These are phyloP conservation scores for Posidonia australis DNA, from an alignment of 106 monocot genomes.

Conservation along the genomic window DNA sequence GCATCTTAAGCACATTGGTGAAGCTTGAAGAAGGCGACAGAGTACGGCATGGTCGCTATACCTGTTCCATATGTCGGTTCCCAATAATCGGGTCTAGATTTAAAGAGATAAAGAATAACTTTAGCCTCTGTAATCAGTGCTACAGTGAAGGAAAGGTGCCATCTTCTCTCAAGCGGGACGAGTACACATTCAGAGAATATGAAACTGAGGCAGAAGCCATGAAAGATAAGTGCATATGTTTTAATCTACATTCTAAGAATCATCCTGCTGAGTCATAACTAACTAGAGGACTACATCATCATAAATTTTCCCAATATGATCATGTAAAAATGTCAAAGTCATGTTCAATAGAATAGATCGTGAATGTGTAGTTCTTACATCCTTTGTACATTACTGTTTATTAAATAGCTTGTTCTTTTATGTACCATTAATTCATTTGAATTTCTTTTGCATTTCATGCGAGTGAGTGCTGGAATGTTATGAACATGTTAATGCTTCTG, in stretches of 20 bases:
- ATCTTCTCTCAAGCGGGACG: slow-evolving; percentile 69
- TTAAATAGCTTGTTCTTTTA: background rate
- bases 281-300: background rate
- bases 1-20: slow-evolving; percentile 70
- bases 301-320: background rate
- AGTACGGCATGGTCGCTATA: slow-evolving; percentile 56
- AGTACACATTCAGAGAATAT: slow-evolving; percentile 93
- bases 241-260: slow-evolving; percentile 56
- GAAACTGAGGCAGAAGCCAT: slow-evolving; percentile 72
- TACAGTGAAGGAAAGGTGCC: slow-evolving; percentile 99
- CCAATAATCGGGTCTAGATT: slow-evolving; percentile 93
- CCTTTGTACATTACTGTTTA: background rate
- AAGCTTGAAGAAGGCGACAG: slow-evolving; percentile 87
- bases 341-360: background rate
- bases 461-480: no score
- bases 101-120: slow-evolving; percentile 63
- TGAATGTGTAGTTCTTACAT: background rate
- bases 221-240: slow-evolving; percentile 93
- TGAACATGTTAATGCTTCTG: no score
- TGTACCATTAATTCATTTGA: background rate
- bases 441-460: background rate
- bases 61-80: slow-evolving; percentile 78
- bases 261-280: slow-evolving; percentile 37
- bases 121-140: slow-evolving; percentile 82
- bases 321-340: background rate